Base-by-base conservation (phyloP, 2,329 filamentous ascomycete species). In the Akanthomyces lecanii region DNA sequence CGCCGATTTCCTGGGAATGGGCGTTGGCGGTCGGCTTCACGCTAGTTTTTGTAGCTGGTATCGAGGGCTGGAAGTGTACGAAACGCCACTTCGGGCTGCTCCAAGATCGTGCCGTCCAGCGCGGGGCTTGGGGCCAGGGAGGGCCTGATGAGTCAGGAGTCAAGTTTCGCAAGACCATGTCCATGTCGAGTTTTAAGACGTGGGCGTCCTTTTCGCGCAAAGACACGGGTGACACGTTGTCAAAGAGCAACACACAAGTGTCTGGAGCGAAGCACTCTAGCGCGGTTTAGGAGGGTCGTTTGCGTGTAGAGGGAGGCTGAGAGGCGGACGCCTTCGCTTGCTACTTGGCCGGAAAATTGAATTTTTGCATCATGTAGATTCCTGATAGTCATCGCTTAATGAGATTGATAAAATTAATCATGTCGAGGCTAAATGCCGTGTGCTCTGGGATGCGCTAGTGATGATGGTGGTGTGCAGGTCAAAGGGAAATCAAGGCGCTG, bases 1-100 rank as follows among this genome's bases (percentile, higher is more conserved):
- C 77, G 8, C 81, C 79, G 21, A 91, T 92, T 68, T 81, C 78
- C 21, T 92, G 89, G 90, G 89, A 92, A 72, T 92, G 89, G 89
- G 85, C 82, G 1, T 78, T 92, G 6, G 84, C 89, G 0, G 78
- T 90, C 38, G 82, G 86, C 23, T 85, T 84, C 63, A 82, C 87
- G 0, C 66, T 87, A 14, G 71, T 90, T 4, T 92, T 89, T 70
- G 82, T 92, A 53, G 73, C 80, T 0, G 87, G 87, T 30, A 81
- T 91, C 47, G 90, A 93, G 78, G 72, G 77, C 11, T 93, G 89
- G 89, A 92, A 92, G 77, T 81, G 82, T 69, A 73, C 76, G 65
- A 92, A 92, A 83, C 79, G 89, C 56, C 69, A 71, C 51, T 79
- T 81, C 68, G 74, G 76, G 62, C 76, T 84, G 30, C 77, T 86